Evolutionary conservation across 78 protist species (phyloP).

Genomic region (Cavenderia fasciculata): DNA sequence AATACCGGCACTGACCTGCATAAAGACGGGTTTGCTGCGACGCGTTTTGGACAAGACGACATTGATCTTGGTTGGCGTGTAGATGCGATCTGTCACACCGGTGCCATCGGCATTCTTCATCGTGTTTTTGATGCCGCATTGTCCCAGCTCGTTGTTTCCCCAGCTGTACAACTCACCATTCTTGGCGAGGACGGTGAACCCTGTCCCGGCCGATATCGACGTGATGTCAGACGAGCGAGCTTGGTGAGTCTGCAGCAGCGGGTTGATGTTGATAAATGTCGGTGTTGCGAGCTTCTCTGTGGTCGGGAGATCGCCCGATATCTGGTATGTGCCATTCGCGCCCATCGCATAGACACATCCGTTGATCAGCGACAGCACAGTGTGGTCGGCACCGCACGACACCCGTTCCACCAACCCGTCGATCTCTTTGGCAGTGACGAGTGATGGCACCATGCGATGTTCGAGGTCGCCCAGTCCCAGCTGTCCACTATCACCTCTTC

Average conservation of each 20-base stretch:
- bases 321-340: slow-evolving; percentile 6
- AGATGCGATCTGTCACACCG: not conserved
- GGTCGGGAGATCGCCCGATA: not conserved
- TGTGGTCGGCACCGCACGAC: slow-evolving; percentile 63
- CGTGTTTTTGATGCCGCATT: slow-evolving; percentile 33
- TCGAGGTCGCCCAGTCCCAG: slow-evolving; percentile 10
- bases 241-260: not conserved
- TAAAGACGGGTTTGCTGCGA: not conserved
- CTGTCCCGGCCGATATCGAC: slow-evolving; percentile 15
- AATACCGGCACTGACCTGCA: slow-evolving; percentile 7
- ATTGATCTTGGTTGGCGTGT: not conserved
- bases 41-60: not conserved
- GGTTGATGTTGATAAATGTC: not conserved
- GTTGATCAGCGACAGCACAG: slow-evolving; percentile 4
- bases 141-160: slow-evolving; percentile 40
- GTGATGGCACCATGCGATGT: not conserved
- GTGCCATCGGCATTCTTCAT: too few relatives aligned
- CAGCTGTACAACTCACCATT: slow-evolving; percentile 7
- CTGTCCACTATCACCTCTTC: slow-evolving; percentile 69
- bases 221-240: slow-evolving; percentile 19
- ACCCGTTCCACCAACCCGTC: slow-evolving; percentile 30
- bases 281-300: not conserved
- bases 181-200: slow-evolving; percentile 1
- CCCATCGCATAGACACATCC: slow-evolving; percentile 55
- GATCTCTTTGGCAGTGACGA: too few relatives aligned